Percentiles rank a stretch among this genome's conserved stretches.
phyloP scores from a whole-genome alignment of 2,329 filamentous ascomycete species.

The Emmonsia crescens region DNA sequence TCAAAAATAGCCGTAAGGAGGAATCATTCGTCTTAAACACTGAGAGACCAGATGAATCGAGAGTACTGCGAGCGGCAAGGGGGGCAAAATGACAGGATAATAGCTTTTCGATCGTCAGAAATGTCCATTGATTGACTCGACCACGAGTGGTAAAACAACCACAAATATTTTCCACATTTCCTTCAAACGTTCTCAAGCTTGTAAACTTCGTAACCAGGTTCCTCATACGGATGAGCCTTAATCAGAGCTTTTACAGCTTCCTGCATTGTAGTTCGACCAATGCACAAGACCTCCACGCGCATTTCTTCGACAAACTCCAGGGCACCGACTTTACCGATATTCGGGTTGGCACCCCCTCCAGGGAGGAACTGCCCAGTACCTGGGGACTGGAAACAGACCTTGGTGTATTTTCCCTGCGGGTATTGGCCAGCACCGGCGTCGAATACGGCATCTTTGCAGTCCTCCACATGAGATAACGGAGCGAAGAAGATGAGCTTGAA shows the following conservation, averaged over 20 bases:
- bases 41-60: not conserved
- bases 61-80: not conserved
- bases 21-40: not conserved
- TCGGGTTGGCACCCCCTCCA: constrained; percentile 28
- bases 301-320: constrained; percentile 33
- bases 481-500: constrained; percentile 36
- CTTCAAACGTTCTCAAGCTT: constrained; percentile 30
- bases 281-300: constrained; percentile 34
- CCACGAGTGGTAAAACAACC: not conserved
- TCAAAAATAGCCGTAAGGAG: not conserved
- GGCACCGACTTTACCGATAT: constrained; percentile 29
- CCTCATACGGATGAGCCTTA: constrained; percentile 37
- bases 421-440: constrained; percentile 32
- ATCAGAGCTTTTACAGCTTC: constrained; percentile 32
- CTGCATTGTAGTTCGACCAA: constrained; percentile 28
- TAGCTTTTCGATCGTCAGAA: not conserved
- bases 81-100: too few species aligned
- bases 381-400: constrained; percentile 29
- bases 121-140: not conserved
- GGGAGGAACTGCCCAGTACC: constrained; percentile 36
- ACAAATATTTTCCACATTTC: not conserved
- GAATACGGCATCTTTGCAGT: constrained; percentile 34
- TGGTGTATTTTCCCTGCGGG: constrained; percentile 31
- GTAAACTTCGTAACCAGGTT: constrained; percentile 36
- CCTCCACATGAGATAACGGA: constrained; percentile 27